These are phyloP conservation scores for Bipolaris sorokiniana DNA, from an alignment of 2,329 filamentous ascomycete species.

Conservation along the genomic window DNA sequence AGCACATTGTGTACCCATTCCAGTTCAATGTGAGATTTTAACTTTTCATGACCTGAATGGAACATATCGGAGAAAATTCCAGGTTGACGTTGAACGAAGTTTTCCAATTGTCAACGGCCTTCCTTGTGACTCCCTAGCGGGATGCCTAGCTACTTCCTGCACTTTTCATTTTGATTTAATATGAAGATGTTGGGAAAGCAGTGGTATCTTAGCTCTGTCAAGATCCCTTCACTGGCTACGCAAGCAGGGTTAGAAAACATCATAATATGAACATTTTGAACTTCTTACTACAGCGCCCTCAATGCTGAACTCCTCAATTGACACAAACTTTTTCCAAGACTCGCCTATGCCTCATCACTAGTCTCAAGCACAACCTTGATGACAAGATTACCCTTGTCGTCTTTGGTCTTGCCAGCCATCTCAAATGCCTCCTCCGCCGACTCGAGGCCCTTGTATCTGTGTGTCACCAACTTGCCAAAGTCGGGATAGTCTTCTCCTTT, in stretches of 20 bases:
- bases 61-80: background rate
- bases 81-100: background rate
- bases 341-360: conserved; percentile 38
- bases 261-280: background rate
- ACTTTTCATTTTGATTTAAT: conserved; percentile 6
- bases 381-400: conserved; percentile 71
- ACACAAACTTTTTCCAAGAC: conserved; percentile 14
- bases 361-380: conserved; percentile 70
- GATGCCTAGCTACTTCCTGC: conserved; percentile 8
- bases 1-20: background rate
- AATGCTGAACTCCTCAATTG: background rate
- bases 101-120: background rate
- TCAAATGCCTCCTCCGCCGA: conserved; percentile 70
- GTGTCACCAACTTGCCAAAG: conserved; percentile 75
- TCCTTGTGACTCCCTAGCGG: background rate
- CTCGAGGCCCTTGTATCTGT: conserved; percentile 70
- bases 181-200: background rate
- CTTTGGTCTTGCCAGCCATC: conserved; percentile 70
- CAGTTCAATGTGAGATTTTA: too few relatives aligned
- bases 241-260: background rate
- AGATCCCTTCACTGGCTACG: background rate
- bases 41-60: background rate
- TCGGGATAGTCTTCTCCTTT: conserved; percentile 61
- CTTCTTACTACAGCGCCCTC: background rate
- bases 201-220: background rate